Conservation (phyloP, 306 rosid genomes). For the Cucurbita pepo region DNA sequence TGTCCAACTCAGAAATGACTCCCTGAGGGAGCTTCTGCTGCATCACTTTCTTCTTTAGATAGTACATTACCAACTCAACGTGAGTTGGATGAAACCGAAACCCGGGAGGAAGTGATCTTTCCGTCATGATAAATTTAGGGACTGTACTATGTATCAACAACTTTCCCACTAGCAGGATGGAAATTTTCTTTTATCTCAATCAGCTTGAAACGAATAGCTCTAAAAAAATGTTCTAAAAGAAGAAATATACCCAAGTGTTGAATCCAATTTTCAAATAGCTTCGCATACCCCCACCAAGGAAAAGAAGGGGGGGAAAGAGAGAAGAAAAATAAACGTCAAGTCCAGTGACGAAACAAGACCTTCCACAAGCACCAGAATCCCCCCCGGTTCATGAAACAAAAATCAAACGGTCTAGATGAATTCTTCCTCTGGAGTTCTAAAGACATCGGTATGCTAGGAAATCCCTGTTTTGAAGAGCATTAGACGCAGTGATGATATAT, state of each 20-base stretch:
- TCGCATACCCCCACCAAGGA: neutral
- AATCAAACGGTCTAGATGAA: conserved; percentile 5
- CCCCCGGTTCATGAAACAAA: conserved; percentile 26
- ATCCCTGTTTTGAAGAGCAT: conserved; percentile 14
- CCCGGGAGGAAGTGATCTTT: conserved; percentile 29
- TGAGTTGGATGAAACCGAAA: conserved; percentile 59
- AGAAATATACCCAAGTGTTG: neutral
- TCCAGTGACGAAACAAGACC: conserved; percentile 41
- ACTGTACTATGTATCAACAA: neutral
- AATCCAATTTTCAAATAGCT: neutral
- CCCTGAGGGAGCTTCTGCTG: conserved; percentile 15
- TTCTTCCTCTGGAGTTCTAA: conserved; percentile 19
- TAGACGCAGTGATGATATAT: neutral
- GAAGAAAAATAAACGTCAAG: conserved; percentile 12
- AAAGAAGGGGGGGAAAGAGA: neutral
- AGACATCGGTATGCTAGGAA: conserved; percentile 25
- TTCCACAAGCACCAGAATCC: conserved; percentile 28
- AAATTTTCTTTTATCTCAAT: neutral
- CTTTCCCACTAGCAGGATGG: neutral
- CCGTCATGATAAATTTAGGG: conserved; percentile 14
- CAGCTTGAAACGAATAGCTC: neutral
- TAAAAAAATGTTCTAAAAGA: conserved; percentile 3
- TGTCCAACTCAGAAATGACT: conserved; percentile 41
- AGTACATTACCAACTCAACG: conserved; percentile 37
- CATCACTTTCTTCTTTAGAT: conserved; percentile 43